Evolutionary conservation across 176 grass and related monocot species (phyloP), one percentile per base, ranked within the genome.

Genomic region (Rhynchospora breviuscula): DNA sequence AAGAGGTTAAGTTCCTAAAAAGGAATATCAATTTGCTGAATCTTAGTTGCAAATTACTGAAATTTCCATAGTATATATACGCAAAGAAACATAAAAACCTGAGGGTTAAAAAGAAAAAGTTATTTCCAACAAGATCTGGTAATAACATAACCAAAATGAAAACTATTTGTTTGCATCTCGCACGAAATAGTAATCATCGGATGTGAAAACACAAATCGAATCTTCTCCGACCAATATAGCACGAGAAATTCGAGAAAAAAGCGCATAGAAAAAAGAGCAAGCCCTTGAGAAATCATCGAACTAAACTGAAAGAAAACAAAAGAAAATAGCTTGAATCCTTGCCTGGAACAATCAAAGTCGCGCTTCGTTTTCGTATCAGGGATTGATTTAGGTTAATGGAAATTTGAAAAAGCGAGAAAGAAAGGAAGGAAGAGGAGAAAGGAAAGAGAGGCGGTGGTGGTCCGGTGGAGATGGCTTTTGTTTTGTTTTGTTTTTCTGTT

Each of bases 401-500:
- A 75, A 15, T 31, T 52, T 14, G 3, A 53, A 75, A 15, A 56
- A 78, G 51, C 15, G n/a, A 7, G 8, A 81, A 18, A 7, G 57
- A 10, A 52, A 0, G 23, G 58, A 43, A 52, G 7, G 46, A 40
- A 33, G 53, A 81, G 51, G 6, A 54, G 61, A 53, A 69, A 74
- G 17, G 10, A 81, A 45, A 62, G 79, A 23, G 84, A 67, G 58
- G 84, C 59, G 25, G 84, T 62, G 68, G 26, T 22, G 54, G 49
- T 40, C 35, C 47, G 35, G 21, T 49, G n/a, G 86, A 47, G 86
- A 80, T 72, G 58, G 76, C 86, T 63, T 76, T 87, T 86, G 48
- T 44, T 65, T 84, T 7, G 25, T 54, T 81, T 84, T 90, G 29
- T 47, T 53, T 66, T 85, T 15, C 17, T 19, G 8, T 85, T 18